Base-by-base conservation (phyloP, 768 basidiomycete species). In the Suillus brevipes region DNA sequence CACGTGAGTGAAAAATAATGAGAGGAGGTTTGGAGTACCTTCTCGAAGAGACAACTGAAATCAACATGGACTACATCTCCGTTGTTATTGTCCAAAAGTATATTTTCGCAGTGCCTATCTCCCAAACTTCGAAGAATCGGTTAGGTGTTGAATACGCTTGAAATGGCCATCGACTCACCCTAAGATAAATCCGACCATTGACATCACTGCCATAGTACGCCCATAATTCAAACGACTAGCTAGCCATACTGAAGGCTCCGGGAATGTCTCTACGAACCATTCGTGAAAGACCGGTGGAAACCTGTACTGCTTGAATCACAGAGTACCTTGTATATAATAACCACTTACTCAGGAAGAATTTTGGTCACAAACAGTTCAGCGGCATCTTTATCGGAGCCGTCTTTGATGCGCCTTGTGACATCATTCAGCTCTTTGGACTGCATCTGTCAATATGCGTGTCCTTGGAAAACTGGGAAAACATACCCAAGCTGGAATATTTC, bases 41-140 rank as follows among this genome's bases (percentile, higher is more conserved):
- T 97, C 69, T 99, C 97, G 69, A 99, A 99, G 18, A 99, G 82
- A 79, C 95, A 97, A 74, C 98, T 98, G 71, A 99, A 96, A 76
- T 99, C 97, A 64, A 99, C 95, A 69, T 99, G 97, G 1, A 99
- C 90, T 9, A 92, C 85, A 71, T 97, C 96, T 2, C 97, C 97
- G 0, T 89, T 90, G 68, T 88, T 90, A 6, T 79, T 83, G 71
- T 99, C 97, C 53, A 99, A 85, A 16, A 99, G 82, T 58, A 99
- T 98, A 73, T 99, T 99, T 78, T 99, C 97, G 70, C 90, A 88
- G 73, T 99, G 97, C 47, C 97, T 85, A 76, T 99, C 97, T 14
- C 97, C 97, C n/a, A 99, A 82, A n/a, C 96, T 97, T 18, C 60
- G 2, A 20, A 28, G 25, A 36, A 28, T 55, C 8, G 56, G 18